Evolutionary conservation across 768 basidiomycete genomes (phyloP).

Genomic region (Phylloporus arenicola): DNA sequence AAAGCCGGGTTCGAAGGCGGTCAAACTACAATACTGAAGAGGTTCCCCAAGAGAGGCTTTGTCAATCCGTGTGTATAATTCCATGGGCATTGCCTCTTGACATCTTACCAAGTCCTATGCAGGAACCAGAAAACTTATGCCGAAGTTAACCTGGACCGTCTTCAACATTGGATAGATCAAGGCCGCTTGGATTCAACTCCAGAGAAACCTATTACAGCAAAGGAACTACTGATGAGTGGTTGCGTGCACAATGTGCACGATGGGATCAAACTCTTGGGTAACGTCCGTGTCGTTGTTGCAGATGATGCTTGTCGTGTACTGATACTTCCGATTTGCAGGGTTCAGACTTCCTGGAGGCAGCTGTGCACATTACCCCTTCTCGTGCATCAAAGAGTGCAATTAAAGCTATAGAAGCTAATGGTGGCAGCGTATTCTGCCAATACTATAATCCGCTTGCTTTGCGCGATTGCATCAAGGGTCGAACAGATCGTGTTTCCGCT

Average conservation of each 20-base stretch:
- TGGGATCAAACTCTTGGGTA: slow-evolving; percentile 87
- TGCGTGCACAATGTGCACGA: slow-evolving; percentile 85
- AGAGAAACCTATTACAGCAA: slow-evolving; percentile 82
- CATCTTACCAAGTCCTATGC: neutral
- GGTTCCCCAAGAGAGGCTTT: slow-evolving; percentile 93
- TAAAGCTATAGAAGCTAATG: slow-evolving; percentile 70
- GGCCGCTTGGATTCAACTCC: slow-evolving; percentile 75
- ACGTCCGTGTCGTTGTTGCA: slow-evolving; percentile 42
- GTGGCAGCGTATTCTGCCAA: slow-evolving; percentile 83
- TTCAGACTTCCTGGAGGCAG: slow-evolving; percentile 54
- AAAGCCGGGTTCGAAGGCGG: slow-evolving; percentile 91
- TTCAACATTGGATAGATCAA: slow-evolving; percentile 88
- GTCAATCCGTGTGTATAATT: slow-evolving; percentile 70
- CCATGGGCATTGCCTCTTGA: neutral
- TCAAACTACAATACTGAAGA: slow-evolving; percentile 87
- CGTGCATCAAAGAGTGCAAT: slow-evolving; percentile 86
- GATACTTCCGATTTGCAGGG: slow-evolving; percentile 41
- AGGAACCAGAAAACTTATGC: slow-evolving; percentile 76
- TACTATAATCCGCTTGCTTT: slow-evolving; percentile 88
- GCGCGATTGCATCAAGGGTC: slow-evolving; percentile 68
- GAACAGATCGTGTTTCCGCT: slow-evolving; percentile 65
- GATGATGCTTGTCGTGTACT: neutral
- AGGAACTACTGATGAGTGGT: slow-evolving; percentile 76
- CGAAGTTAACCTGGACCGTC: slow-evolving; percentile 78
- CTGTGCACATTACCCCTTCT: slow-evolving; percentile 78